Percentiles rank a stretch among this genome's conserved stretches.
phyloP scores from a whole-genome alignment of 495 filamentous ascomycete genomes.

The Aspergillus mulundensis region DNA sequence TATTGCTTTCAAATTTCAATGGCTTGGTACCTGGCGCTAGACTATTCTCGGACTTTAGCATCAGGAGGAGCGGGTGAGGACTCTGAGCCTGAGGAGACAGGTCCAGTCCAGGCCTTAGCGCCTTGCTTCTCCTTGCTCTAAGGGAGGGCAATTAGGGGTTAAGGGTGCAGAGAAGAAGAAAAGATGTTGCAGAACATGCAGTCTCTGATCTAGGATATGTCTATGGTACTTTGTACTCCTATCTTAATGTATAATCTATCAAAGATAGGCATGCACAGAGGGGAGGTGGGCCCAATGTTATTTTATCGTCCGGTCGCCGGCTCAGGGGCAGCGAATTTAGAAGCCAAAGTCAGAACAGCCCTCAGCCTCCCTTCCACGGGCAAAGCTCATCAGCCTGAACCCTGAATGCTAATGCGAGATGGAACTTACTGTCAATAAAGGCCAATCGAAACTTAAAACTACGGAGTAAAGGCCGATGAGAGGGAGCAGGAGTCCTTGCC shows the following conservation, averaged over 20 bases:
- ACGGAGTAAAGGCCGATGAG: neutral
- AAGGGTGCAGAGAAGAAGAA: neutral
- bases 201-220: no score
- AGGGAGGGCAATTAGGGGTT: neutral
- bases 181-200: neutral
- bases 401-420: neutral
- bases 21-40: constrained; percentile 32
- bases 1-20: no score
- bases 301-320: neutral
- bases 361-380: neutral
- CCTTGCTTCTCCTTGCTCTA: constrained; percentile 3
- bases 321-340: constrained; percentile 6
- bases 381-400: neutral
- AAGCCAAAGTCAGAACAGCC: neutral
- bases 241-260: neutral
- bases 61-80: no score
- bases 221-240: neutral
- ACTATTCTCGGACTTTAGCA: constrained; percentile 11
- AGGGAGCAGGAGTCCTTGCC: neutral
- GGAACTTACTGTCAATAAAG: neutral
- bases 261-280: neutral
- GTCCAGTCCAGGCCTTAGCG: neutral
- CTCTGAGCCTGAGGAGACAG: constrained; percentile 3
- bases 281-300: constrained; percentile 1
- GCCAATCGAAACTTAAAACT: neutral